These are phyloP conservation scores for Colletotrichum scovillei DNA, from an alignment of 2,329 filamentous ascomycete genomes.

Conservation along the genomic window DNA sequence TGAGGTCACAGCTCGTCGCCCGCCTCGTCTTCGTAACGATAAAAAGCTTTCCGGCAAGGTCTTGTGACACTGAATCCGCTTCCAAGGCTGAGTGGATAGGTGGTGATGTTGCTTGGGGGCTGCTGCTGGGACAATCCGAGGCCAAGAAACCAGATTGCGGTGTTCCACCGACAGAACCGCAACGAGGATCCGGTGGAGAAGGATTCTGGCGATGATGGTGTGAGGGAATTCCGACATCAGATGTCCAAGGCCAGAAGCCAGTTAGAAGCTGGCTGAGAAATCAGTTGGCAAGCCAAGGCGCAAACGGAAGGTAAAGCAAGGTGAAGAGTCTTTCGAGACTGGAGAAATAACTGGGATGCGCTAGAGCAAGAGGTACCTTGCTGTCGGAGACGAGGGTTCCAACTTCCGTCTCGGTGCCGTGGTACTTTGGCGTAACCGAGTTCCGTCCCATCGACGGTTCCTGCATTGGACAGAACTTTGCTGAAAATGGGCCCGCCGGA, in stretches of 20 bases:
- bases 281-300: conserved; percentile 1
- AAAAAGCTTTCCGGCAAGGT: not conserved
- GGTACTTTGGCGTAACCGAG: not conserved
- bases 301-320: not conserved
- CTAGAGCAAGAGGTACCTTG: not conserved
- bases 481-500: conserved; percentile 5
- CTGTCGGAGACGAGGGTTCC: not conserved
- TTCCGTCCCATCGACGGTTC: not conserved
- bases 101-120: not conserved
- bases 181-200: conserved; percentile 18
- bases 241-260: not conserved
- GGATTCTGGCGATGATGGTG: conserved; percentile 21
- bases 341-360: conserved; percentile 9
- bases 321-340: not conserved
- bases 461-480: conserved; percentile 9
- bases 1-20: conserved; percentile 24
- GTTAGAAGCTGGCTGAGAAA: conserved; percentile 10
- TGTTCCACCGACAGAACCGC: conserved; percentile 11
- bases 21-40: not conserved
- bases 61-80: not conserved
- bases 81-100: not conserved
- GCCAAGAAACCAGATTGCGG: conserved; percentile 3
- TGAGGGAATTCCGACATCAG: conserved; percentile 24
- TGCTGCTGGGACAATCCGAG: conserved; percentile 15
- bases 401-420: not conserved